These are phyloP conservation scores for Lactuca sativa DNA, from an alignment of 129 eudicot species.

Conservation along the genomic window DNA sequence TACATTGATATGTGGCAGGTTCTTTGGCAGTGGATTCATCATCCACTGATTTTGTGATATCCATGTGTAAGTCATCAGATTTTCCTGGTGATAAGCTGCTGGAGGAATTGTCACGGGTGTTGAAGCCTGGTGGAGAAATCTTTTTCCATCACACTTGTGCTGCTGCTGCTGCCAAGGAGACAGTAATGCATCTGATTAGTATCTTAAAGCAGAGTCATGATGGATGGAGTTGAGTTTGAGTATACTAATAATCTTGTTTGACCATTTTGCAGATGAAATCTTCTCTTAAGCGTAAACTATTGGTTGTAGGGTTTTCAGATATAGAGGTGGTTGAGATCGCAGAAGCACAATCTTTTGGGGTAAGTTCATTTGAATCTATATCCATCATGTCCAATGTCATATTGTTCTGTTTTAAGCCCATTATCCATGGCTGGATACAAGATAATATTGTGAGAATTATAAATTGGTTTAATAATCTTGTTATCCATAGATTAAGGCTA, in stretches of 20 bases:
- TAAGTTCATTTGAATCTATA: neutral
- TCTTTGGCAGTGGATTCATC: conserved; percentile 54
- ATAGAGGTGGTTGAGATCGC: conserved; percentile 35
- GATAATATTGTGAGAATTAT: neutral
- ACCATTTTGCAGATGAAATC: conserved; percentile 48
- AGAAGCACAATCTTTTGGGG: conserved; percentile 45
- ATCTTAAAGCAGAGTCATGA: neutral
- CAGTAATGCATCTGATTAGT: conserved; percentile 31
- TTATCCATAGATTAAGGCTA: conserved; percentile 53
- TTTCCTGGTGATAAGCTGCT: conserved; percentile 58
- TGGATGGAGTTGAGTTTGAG: neutral
- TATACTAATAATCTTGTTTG: conserved; percentile 7
- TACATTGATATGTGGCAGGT: conserved; percentile 37
- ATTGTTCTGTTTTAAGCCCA: neutral
- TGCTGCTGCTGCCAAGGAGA: conserved; percentile 26
- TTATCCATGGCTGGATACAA: neutral
- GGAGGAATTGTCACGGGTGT: conserved; percentile 51
- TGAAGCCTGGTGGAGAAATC: conserved; percentile 78
- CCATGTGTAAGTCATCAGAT: conserved; percentile 44
- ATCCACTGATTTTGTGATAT: conserved; percentile 46
- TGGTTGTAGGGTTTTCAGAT: conserved; percentile 73
- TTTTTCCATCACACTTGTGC: conserved; percentile 33
- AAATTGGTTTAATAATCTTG: neutral
- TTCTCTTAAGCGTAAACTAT: conserved; percentile 53
- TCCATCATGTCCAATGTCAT: neutral